These are phyloP conservation scores for Boletus huronensis DNA, from an alignment of 768 basidiomycete species.

Conservation along the genomic window DNA sequence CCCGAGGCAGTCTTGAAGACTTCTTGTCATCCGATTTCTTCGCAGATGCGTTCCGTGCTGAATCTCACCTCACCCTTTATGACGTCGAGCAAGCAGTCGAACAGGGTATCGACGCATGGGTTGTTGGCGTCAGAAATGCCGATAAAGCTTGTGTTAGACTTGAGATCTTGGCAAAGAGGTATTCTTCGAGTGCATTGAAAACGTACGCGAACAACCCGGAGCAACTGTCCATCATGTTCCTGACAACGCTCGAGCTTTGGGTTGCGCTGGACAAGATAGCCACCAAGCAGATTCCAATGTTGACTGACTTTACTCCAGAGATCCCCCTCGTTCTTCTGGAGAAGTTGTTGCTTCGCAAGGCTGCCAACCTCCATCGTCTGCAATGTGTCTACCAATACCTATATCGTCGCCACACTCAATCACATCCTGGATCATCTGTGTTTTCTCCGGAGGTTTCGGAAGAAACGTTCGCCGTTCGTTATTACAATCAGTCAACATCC, in stretches of 20 bases:
- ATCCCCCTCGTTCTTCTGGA: conserved; percentile 26
- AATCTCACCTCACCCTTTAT: conserved; percentile 22
- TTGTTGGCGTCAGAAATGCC: conserved; percentile 8
- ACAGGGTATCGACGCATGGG: conserved; percentile 35
- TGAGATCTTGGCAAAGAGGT: conserved; percentile 25
- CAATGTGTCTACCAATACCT: conserved; percentile 31
- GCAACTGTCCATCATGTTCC: conserved; percentile 40
- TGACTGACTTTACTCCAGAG: conserved; percentile 34
- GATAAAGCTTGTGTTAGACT: conserved; percentile 18
- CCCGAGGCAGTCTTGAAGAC: conserved; percentile 14
- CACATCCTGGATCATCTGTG: conserved; percentile 26
- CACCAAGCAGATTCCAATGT: conserved; percentile 20
- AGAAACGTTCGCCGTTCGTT: conserved; percentile 35
- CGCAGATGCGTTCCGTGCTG: not conserved
- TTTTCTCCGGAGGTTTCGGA: conserved; percentile 26
- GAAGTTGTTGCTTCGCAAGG: conserved; percentile 28
- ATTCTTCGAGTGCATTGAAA: conserved; percentile 24
- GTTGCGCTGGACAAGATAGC: conserved; percentile 32
- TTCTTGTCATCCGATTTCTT: conserved; percentile 20
- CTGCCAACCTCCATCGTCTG: conserved; percentile 29
- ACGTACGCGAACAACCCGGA: conserved; percentile 37
- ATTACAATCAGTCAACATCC: conserved; percentile 24
- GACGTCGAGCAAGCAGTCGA: conserved; percentile 39
- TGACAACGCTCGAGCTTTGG: conserved; percentile 38
- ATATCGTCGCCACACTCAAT: conserved; percentile 22